Conservation (phyloP, 108 stramenopile genomes). For the Cyclotella distinguenda region DNA sequence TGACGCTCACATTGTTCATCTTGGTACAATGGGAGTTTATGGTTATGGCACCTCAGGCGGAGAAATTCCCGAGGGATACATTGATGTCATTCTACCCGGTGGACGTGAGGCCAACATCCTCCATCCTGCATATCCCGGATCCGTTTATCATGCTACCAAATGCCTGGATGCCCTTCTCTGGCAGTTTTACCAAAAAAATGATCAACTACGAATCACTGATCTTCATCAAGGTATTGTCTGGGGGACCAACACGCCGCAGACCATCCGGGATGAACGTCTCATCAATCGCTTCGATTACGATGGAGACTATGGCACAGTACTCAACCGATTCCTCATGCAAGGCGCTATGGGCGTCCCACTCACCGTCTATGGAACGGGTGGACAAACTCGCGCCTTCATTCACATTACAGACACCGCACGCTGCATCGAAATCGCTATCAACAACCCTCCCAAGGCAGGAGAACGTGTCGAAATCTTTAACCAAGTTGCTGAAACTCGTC, state of each 20-base stretch:
- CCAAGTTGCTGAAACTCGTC: constrained; percentile 95
- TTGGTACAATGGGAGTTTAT: constrained; percentile 99
- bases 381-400: constrained; percentile 97
- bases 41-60: constrained; percentile 98
- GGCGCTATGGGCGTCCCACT: constrained; percentile 95
- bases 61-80: constrained; percentile 99
- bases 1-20: constrained; percentile 96
- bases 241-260: constrained; percentile 99
- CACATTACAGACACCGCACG: constrained; percentile 95
- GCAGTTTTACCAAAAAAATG: constrained; percentile 99
- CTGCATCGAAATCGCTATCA: constrained; percentile 96
- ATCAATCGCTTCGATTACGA: constrained; percentile 99
- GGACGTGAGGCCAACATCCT: constrained; percentile 91
- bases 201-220: constrained; percentile 93
- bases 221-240: constrained; percentile 99
- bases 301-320: constrained; percentile 97
- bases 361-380: constrained; percentile 97
- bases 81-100: constrained; percentile 95
- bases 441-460: constrained; percentile 91
- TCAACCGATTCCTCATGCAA: constrained; percentile 99
- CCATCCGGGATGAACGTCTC: constrained; percentile 90
- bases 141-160: constrained; percentile 95
- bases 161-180: constrained; percentile 96
- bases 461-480: constrained; percentile 96
- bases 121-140: constrained; percentile 98